These are phyloP conservation scores for Nymphaea colorata DNA, from an alignment of 164 flowering plant species.

Conservation along the genomic window DNA sequence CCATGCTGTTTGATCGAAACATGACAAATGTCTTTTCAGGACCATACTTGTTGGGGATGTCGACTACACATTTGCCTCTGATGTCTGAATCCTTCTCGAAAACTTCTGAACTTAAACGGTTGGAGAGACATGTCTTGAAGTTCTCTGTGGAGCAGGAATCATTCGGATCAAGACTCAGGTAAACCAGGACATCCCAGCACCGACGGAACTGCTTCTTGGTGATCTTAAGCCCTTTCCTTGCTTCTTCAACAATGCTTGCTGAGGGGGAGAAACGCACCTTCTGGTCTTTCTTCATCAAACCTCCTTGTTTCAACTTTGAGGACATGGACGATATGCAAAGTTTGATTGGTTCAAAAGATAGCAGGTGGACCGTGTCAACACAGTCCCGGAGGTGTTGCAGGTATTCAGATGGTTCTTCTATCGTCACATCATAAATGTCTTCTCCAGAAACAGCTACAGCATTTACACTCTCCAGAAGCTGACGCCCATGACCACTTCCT, in stretches of 20 bases:
- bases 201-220: slow-evolving; percentile 77
- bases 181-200: slow-evolving; percentile 92
- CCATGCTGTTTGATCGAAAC: slow-evolving; percentile 35
- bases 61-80: slow-evolving; percentile 47
- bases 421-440: slow-evolving; percentile 62
- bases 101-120: slow-evolving; percentile 42
- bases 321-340: slow-evolving; percentile 7
- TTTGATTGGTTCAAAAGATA: slow-evolving; percentile 17
- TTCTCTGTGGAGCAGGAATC: slow-evolving; percentile 43
- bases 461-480: slow-evolving; percentile 53
- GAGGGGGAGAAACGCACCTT: slow-evolving; percentile 42
- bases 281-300: slow-evolving; percentile 39
- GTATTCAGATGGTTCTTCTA: slow-evolving; percentile 83
- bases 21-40: slow-evolving; percentile 70
- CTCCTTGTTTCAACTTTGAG: slow-evolving; percentile 29
- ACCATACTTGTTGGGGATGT: slow-evolving; percentile 52
- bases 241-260: slow-evolving; percentile 31
- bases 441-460: slow-evolving; percentile 46
- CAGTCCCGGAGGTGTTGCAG: slow-evolving; percentile 70
- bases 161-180: slow-evolving; percentile 47
- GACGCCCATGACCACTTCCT: slow-evolving; percentile 67
- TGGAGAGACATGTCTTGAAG: slow-evolving; percentile 38
- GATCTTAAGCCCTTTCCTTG: slow-evolving; percentile 52
- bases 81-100: slow-evolving; percentile 64
- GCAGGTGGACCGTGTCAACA: slow-evolving; percentile 58